phyloP scores from a whole-genome alignment of 2,329 filamentous ascomycete genomes.

The Fusarium denticulatum region DNA sequence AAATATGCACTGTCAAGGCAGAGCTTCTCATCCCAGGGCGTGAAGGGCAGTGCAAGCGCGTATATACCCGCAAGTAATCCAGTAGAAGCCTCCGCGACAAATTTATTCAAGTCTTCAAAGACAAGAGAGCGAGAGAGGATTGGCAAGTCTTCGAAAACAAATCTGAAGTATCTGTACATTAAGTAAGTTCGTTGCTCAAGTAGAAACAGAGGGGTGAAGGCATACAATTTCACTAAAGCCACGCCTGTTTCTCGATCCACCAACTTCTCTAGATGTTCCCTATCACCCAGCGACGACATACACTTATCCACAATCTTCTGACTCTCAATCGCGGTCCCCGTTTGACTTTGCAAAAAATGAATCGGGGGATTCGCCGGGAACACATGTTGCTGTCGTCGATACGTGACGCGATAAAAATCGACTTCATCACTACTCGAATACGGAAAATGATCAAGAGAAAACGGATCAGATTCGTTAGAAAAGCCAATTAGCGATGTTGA shows the following conservation, averaged over 20 bases:
- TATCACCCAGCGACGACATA: not conserved
- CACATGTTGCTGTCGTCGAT: not conserved
- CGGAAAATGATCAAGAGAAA: not conserved
- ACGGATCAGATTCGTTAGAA: not conserved
- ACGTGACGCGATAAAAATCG: constrained; percentile 1
- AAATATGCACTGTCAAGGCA: constrained; percentile 7
- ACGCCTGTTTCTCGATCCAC: not conserved
- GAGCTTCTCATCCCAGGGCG: constrained; percentile 4
- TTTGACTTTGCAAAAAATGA: not conserved
- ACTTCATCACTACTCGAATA: not conserved
- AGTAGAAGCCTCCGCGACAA: not conserved
- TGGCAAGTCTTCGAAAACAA: not conserved
- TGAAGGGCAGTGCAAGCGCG: not conserved
- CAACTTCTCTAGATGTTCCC: not conserved
- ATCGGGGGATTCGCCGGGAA: not conserved
- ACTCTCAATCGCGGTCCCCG: not conserved
- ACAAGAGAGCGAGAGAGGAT: not conserved
- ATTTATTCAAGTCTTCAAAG: not conserved
- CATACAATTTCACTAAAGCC: not conserved
- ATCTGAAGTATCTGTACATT: not conserved
- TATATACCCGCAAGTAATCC: not conserved
- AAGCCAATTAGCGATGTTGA: not conserved
- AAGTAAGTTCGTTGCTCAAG: not conserved
- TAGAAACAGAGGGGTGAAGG: accelerated
- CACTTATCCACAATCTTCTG: not conserved